Base-by-base conservation (phyloP, 2,329 filamentous ascomycete species). In the Cordyceps cicadae region DNA sequence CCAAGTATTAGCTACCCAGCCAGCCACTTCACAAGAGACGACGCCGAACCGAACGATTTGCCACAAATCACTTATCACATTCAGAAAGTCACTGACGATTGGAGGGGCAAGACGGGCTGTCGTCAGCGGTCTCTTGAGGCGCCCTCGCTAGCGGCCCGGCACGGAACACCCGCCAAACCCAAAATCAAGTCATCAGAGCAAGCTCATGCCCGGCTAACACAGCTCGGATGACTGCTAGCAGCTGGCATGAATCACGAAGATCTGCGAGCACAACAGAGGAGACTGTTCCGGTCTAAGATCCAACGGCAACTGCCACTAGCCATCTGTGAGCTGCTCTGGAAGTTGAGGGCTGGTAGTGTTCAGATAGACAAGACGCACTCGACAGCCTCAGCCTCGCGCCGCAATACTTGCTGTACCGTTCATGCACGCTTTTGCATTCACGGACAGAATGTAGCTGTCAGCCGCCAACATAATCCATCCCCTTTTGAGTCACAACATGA, bases 401-500 rank as follows among this genome's bases (percentile, higher is more conserved):
- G 26, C 52, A 9, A 45, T 12, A 39, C 14, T 19, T 52, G 39
- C 52, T 21, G 49, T 45, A 39, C 41, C 26, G 17, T 15, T 21
- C 39, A 15, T 6, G 1, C 21, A 17, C 26, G 19, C 21, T 19
- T 8, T 5, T 5, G 29, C 29, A 17, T 14, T 15, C 15, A 32
- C 41, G 46, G 41, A 17, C 45, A 46, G 21, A n/a, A 58, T 43
- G 39, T 19, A 52, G 24, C 11, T 45, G 46, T 58, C 49, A 58
- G 55, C 46, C 41, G 32, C n/a, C 54, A 39, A 26, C 55, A 51
- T 59, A 45, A 37, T 59, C 56, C 56, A 52, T 59, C 45, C 56
- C 48, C 24, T 51, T 59, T 24, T 52, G 32, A 45, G 46, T n/a
- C 24, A 59, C 21, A 32, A 59, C 8, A 17, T 49, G 29, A 29